Evolutionary conservation across 2,329 filamentous ascomycete genomes (phyloP).

Genomic region (Sphaerulina populicola): DNA sequence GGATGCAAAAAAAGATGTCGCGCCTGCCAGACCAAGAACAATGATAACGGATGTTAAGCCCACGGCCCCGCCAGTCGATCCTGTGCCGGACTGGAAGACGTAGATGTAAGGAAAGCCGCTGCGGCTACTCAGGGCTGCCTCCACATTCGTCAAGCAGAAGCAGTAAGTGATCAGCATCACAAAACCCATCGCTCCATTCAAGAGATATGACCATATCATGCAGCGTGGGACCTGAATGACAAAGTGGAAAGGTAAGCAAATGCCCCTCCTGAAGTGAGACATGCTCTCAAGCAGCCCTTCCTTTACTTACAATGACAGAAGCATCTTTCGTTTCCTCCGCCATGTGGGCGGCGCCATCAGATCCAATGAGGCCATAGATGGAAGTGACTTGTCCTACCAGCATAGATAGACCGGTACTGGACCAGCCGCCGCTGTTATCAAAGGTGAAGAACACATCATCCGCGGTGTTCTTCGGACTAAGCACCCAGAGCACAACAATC

Average conservation of each 20-base stretch:
- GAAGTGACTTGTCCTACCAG: constrained; percentile 18
- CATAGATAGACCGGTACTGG: constrained; percentile 8
- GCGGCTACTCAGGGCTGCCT: constrained; percentile 12
- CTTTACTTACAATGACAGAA: not conserved
- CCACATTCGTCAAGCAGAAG: constrained; percentile 18
- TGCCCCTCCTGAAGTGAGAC: not conserved
- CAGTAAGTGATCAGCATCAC: constrained; percentile 23
- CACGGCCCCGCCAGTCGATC: constrained; percentile 17
- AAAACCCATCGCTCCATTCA: constrained; percentile 17
- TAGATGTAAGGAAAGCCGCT: constrained; percentile 19
- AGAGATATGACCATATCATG: constrained; percentile 24
- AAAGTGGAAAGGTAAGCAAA: constrained; percentile 3
- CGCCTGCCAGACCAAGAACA: constrained; percentile 20
- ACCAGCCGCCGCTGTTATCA: constrained; percentile 18
- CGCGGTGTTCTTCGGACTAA: constrained; percentile 25
- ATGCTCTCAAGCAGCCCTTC: no score
- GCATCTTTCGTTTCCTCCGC: constrained; percentile 29
- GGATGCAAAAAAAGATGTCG: constrained; percentile 33
- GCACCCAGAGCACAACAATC: constrained; percentile 24
- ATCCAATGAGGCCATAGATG: constrained; percentile 15
- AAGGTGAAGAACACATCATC: constrained; percentile 27
- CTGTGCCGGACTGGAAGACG: constrained; percentile 22
- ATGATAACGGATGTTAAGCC: constrained; percentile 21
- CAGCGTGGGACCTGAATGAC: constrained; percentile 18
- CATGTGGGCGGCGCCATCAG: constrained; percentile 26